Evolutionary conservation across 805 yeast species (phyloP).

Genomic region (Priceomyces medius): DNA sequence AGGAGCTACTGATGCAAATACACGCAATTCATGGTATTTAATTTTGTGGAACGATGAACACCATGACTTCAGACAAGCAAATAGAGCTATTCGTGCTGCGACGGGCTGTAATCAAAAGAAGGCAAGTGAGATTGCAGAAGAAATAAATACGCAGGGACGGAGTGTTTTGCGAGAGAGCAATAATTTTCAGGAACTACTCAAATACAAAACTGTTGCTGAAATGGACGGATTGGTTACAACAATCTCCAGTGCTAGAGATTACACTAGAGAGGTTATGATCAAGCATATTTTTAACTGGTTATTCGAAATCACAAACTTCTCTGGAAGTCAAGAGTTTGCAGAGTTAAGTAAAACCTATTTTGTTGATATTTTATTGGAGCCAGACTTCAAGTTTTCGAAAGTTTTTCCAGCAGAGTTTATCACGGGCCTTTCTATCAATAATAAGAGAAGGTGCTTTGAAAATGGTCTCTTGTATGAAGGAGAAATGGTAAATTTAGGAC

Average conservation of each 20-base stretch:
- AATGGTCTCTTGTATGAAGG: conserved; percentile 33
- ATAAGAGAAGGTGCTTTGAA: conserved; percentile 23
- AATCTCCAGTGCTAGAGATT: conserved; percentile 51
- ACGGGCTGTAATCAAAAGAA: conserved; percentile 20
- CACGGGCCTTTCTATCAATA: conserved; percentile 15
- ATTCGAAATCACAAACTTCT: conserved; percentile 29
- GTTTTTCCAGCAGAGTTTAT: conserved; percentile 24
- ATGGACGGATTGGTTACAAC: conserved; percentile 56
- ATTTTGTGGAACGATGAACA: conserved; percentile 79
- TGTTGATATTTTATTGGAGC: conserved; percentile 44
- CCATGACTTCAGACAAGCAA: conserved; percentile 60
- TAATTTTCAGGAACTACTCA: conserved; percentile 20
- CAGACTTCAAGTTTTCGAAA: conserved; percentile 32
- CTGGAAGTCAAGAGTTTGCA: conserved; percentile 21
- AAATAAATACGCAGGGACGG: conserved; percentile 52
- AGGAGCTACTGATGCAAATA: conserved; percentile 30
- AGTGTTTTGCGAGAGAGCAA: conserved; percentile 42
- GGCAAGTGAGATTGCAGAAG: conserved; percentile 39
- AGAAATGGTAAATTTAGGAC: conserved; percentile 22
- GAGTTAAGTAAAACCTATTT: conserved; percentile 24
- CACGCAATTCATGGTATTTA: conserved; percentile 40
- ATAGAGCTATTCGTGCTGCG: conserved; percentile 41
- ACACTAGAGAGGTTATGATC: conserved; percentile 47
- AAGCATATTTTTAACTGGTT: conserved; percentile 53
- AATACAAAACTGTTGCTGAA: conserved; percentile 40